Base-by-base conservation (phyloP, 1,284 basidiomycete genomes). In the Cutaneotrichosporon mucoides region DNA sequence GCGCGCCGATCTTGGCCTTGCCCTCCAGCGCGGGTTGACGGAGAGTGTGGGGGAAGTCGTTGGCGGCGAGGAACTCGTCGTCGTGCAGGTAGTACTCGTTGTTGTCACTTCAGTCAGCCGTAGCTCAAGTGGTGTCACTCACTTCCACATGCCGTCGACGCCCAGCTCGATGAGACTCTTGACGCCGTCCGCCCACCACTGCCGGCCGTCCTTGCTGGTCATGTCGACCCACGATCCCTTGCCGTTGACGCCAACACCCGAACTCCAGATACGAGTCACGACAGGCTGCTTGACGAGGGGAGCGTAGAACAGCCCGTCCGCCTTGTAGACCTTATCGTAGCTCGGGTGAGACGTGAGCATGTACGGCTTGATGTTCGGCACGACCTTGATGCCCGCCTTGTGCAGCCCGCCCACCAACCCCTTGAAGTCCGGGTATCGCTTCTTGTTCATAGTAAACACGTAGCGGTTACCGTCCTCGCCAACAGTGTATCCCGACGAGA, bases 181-280 rank as follows among this genome's bases (percentile, higher is more conserved):
- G 7, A 79, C 77, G 16, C 79, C 79, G 13, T 73, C 67, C 6
- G 69, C 68, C 79, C 79, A 80, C 79, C 79, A 81, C n/a, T 72
- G 59, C 8, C 77, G 57, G 1, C 78, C 76, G 0, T 64, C 75
- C 46, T 70, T 58, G 53, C 68, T 70, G 7, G 78, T 79, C 69
- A 79, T 73, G 63, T 81, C 79, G 2, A 77, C 72, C 79, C 79
- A 81, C 16, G 68, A 68, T 34, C 79, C 79, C 24, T 75, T 71
- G 37, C 71, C 76, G 53, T 72, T 78, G 47, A 71, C 71, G 3
- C 76, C 76, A 5, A 76, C 71, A 7, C 73, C 73, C 6, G 76
- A 71, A 24, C 74, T 75, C 78, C 78, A 79, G 57, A 80, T 78
- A 4, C 76, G 70, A 1, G 77, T 79, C 4, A 75, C 69, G 44